phyloP scores from a whole-genome alignment of 2,329 filamentous ascomycete species.

The Fusarium sp. region DNA sequence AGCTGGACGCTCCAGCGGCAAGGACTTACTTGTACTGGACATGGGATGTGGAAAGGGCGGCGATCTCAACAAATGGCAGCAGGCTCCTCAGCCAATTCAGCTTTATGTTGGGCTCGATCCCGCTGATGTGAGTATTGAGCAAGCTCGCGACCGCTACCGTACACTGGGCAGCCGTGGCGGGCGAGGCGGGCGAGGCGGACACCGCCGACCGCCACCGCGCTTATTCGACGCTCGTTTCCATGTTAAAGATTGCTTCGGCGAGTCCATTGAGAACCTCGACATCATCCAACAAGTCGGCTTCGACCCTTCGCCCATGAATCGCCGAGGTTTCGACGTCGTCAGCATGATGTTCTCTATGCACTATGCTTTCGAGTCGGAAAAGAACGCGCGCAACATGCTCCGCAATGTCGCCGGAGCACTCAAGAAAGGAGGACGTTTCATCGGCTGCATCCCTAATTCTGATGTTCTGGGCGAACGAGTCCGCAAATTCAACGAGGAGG shows the following conservation, averaged over 20 bases:
- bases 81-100: slow-evolving; percentile 88
- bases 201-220: slow-evolving; percentile 60
- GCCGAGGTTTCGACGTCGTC: slow-evolving; percentile 92
- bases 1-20: slow-evolving; percentile 60
- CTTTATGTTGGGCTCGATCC: slow-evolving; percentile 96
- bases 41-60: slow-evolving; percentile 97
- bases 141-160: slow-evolving; percentile 85
- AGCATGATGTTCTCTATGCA: slow-evolving; percentile 99
- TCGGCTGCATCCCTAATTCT: slow-evolving; percentile 97
- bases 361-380: slow-evolving; percentile 95
- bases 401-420: slow-evolving; percentile 89
- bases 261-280: slow-evolving; percentile 82
- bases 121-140: slow-evolving; percentile 89
- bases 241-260: slow-evolving; percentile 91
- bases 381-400: slow-evolving; percentile 90
- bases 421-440: slow-evolving; percentile 93
- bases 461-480: slow-evolving; percentile 86
- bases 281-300: slow-evolving; percentile 90
- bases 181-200: slow-evolving; percentile 63
- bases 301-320: slow-evolving; percentile 76
- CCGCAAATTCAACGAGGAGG: slow-evolving; percentile 74
- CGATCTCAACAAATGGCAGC: slow-evolving; percentile 95
- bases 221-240: slow-evolving; percentile 89
- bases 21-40: slow-evolving; percentile 84
- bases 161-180: slow-evolving; percentile 73